Base-by-base conservation (phyloP, 805 yeast species). In the Vanderwaltozyma yarrowii region DNA sequence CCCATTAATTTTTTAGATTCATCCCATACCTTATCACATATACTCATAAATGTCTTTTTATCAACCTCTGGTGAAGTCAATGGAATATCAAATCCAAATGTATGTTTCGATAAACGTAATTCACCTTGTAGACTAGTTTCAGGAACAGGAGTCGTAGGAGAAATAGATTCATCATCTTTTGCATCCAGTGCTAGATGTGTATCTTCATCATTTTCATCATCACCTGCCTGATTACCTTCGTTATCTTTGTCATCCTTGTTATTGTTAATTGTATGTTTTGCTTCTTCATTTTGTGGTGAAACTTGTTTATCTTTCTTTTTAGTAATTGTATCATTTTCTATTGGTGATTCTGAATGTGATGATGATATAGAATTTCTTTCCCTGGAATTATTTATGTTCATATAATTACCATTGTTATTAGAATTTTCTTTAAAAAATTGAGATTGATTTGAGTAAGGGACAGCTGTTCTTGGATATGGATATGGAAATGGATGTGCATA, bases 11-110 rank as follows among this genome's bases (percentile, higher is more conserved):
- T 44, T 17, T 39, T 37, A 3, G 54, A 45, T 28, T 56, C 61
- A 34, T 52, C 54, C 61, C 61, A 58, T n/a, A 58, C 48, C 39
- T 53, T 55, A 39, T 52, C 55, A 41, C 62, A 58, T 15, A 56
- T 54, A 36, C 54, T 52, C 45, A 58, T 42, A 36, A 56, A 58
- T 51, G 55, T 50, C 36, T 52, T 58, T 41, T 56, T 55, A 41
- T 58, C 58, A 5, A 52, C 36, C 9, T 40, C 36, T 11, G 49
- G 39, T n/a, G 45, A 41, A 11, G 40, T 39, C 15, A 35, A 33
- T 9, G 51, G 47, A 35, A 56, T 49, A 16, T 56, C 54, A 35
- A 54, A 58, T 15, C 53, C 46, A 42, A 55, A 58, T 14, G 41
- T 46, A 30, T 54, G 50, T n/a, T 43, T 41, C 21, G 41, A 33